phyloP scores from a whole-genome alignment of 768 basidiomycete species.

The Coprinellus aureogranulatus region DNA sequence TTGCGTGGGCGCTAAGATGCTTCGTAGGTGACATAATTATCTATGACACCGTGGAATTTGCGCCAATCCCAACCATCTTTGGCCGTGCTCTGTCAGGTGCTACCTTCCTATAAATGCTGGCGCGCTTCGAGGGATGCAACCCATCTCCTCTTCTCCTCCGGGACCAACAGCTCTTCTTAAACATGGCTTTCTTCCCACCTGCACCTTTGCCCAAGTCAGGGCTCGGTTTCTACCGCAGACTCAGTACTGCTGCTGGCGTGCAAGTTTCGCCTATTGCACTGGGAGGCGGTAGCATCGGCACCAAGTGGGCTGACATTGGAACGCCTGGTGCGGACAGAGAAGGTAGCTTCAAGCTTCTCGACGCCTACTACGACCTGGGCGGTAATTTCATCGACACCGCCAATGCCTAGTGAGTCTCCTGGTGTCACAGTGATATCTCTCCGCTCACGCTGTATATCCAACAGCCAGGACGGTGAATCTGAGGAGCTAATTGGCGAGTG shows the following conservation, averaged over 20 bases:
- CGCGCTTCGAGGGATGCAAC: too few relatives aligned
- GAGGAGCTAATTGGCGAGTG: constrained; percentile 56
- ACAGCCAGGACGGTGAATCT: constrained; percentile 55
- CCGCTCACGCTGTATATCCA: too few relatives aligned
- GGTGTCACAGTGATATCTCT: not conserved
- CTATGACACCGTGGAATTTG: too few relatives aligned
- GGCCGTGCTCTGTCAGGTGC: too few relatives aligned
- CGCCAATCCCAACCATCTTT: too few relatives aligned
- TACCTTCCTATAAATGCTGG: too few relatives aligned
- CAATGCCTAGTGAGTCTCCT: constrained; percentile 36
- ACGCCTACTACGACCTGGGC: constrained; percentile 40
- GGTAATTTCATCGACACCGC: constrained; percentile 53
- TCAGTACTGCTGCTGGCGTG: constrained; percentile 36
- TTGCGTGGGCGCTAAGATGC: too few relatives aligned
- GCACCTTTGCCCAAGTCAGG: constrained; percentile 26
- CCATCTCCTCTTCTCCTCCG: too few relatives aligned
- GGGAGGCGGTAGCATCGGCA: constrained; percentile 44
- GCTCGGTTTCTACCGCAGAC: constrained; percentile 31
- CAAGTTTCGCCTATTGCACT: constrained; percentile 43
- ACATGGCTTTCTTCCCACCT: constrained; percentile 12
- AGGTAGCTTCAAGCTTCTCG: constrained; percentile 44
- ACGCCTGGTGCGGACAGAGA: constrained; percentile 43
- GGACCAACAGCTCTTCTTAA: too few relatives aligned
- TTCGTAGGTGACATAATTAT: too few relatives aligned
- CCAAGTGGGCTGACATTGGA: constrained; percentile 30